Conservation (phyloP, 1,284 basidiomycete genomes). For the Puccinia horiana region DNA sequence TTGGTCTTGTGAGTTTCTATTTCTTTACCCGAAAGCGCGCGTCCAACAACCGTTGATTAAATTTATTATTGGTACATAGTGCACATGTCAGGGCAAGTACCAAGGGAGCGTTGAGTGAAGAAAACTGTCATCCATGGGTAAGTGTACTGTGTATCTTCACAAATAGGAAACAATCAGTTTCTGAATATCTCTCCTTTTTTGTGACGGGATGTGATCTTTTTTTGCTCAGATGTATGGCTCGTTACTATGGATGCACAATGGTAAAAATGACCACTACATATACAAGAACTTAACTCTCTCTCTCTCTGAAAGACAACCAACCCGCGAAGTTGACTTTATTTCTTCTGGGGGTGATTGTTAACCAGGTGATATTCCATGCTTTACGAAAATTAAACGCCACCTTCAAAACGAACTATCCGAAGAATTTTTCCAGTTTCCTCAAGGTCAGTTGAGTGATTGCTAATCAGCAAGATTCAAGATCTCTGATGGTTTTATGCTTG, state of each 20-base stretch:
- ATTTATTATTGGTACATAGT: constrained; percentile 62
- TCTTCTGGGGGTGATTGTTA: constrained; percentile 16
- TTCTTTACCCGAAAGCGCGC: not conserved
- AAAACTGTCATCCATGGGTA: constrained; percentile 93
- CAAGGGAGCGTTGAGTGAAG: constrained; percentile 77
- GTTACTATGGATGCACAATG: constrained; percentile 90
- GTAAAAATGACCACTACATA: constrained; percentile 58
- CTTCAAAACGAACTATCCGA: constrained; percentile 75
- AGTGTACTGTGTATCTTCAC: not conserved
- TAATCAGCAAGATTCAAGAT: constrained; percentile 31
- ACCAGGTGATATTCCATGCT: constrained; percentile 73
- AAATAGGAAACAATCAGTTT: not conserved
- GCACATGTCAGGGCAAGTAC: constrained; percentile 82
- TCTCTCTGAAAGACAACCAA: not conserved
- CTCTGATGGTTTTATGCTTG: constrained; percentile 9
- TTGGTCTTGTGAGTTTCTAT: constrained; percentile 74
- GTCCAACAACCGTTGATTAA: not conserved
- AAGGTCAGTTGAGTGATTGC: constrained; percentile 64
- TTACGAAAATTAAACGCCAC: constrained; percentile 74
- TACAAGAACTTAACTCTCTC: not conserved
- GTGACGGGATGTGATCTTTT: not conserved
- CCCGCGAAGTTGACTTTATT: no score
- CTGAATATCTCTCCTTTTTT: not conserved
- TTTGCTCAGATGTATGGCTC: constrained; percentile 49
- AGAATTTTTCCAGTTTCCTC: constrained; percentile 77